phyloP scores from a whole-genome alignment of 768 basidiomycete genomes.

The Candolleomyces eurysporus region DNA sequence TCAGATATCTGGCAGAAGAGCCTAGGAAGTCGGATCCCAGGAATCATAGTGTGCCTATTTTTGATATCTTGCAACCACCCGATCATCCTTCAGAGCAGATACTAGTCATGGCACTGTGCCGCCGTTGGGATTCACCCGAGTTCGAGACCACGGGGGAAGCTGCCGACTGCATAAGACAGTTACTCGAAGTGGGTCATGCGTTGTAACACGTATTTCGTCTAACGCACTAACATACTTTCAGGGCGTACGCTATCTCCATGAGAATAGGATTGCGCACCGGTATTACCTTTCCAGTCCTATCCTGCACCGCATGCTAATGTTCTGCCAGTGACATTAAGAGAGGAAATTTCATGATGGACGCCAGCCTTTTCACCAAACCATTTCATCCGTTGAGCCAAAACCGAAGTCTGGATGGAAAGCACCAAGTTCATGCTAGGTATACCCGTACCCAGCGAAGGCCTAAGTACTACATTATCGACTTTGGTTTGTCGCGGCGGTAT shows the following conservation, averaged over 20 bases:
- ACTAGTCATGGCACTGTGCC: background rate
- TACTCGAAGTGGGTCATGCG: background rate
- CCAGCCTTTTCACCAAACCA: background rate
- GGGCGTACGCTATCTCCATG: slow-evolving; percentile 5
- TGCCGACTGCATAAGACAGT: background rate
- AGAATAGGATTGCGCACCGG: slow-evolving; percentile 7
- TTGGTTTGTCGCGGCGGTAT: slow-evolving; percentile 9
- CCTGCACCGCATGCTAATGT: background rate
- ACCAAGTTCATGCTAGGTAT: background rate
- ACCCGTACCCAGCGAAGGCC: slow-evolving; percentile 11
- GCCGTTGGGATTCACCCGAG: background rate
- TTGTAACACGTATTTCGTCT: background rate
- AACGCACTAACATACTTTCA: background rate
- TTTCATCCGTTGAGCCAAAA: background rate
- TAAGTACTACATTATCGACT: slow-evolving; percentile 16
- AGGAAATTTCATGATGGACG: slow-evolving; percentile 13
- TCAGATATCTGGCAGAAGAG: background rate
- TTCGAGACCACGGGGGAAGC: slow-evolving; percentile 6
- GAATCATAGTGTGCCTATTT: background rate
- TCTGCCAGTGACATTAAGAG: background rate
- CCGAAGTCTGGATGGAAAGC: background rate
- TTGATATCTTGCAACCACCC: background rate
- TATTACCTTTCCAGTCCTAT: background rate
- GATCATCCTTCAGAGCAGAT: background rate
- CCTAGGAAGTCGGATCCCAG: background rate